Evolutionary conservation across 75 land plant genomes (phyloP).

Genomic region (Sequoiadendron giganteum): DNA sequence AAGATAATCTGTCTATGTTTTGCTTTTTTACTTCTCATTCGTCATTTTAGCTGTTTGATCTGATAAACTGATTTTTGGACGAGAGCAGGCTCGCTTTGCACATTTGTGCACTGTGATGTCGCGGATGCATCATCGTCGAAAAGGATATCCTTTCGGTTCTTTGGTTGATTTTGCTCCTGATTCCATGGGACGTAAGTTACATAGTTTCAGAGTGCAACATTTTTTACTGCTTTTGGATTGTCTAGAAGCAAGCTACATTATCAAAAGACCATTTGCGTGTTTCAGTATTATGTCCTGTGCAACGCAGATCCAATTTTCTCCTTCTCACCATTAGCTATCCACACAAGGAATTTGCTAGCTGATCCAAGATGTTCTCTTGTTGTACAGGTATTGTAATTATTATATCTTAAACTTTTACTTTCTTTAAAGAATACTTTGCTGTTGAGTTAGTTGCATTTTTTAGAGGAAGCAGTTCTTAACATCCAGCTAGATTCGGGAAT

Average conservation of each 20-base stretch:
- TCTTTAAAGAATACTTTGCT: not conserved
- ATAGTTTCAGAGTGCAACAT: not conserved
- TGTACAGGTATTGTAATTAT: slow-evolving; percentile 66
- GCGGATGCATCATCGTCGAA: slow-evolving; percentile 92
- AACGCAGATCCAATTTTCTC: slow-evolving; percentile 96
- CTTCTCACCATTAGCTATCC: slow-evolving; percentile 95
- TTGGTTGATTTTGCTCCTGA: slow-evolving; percentile 98
- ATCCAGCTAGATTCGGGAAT: not conserved
- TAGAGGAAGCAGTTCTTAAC: not conserved
- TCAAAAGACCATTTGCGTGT: slow-evolving; percentile 10
- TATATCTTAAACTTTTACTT: not conserved
- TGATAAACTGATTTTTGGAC: not conserved
- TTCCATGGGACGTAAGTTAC: slow-evolving; percentile 84
- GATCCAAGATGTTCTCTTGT: slow-evolving; percentile 97
- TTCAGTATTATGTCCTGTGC: not conserved
- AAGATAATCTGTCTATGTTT: not conserved
- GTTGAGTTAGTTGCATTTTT: not conserved
- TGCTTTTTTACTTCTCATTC: not conserved
- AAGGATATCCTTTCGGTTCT: slow-evolving; percentile 95
- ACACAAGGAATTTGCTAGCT: slow-evolving; percentile 89
- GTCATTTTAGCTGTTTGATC: not conserved
- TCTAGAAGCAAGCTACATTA: not conserved
- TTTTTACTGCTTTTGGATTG: not conserved
- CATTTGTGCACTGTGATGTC: slow-evolving; percentile 98
- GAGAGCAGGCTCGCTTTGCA: slow-evolving; percentile 88